These are phyloP conservation scores for Cyphellophora attinorum DNA, from an alignment of 2,329 filamentous ascomycete genomes.

Conservation along the genomic window DNA sequence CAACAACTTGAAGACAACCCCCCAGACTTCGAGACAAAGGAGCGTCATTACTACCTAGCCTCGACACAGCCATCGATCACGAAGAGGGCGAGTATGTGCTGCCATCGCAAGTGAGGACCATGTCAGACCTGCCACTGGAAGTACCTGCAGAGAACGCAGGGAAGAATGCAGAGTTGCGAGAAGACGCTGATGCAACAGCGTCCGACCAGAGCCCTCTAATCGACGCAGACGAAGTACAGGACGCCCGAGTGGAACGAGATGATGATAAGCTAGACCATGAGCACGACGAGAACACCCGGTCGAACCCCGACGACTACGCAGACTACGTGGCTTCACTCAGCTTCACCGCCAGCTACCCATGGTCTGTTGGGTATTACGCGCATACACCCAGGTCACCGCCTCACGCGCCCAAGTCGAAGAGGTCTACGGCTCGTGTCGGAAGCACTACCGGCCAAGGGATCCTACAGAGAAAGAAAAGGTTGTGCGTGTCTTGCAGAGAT, in stretches of 20 bases:
- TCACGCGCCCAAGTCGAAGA: conserved; percentile 14
- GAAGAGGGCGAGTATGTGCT: conserved; percentile 19
- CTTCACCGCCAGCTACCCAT: conserved; percentile 5
- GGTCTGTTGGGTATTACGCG: conserved; percentile 18
- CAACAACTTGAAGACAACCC: no score
- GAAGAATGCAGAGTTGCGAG: no score
- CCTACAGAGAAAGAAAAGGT: conserved; percentile 16
- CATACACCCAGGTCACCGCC: conserved; percentile 14
- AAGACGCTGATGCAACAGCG: no score
- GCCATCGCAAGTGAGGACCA: conserved; percentile 11
- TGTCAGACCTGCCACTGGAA: not conserved
- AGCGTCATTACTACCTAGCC: no score
- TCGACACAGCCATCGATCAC: no score
- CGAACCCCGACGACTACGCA: not conserved
- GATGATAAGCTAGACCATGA: conserved; percentile 2
- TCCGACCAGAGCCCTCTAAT: not conserved
- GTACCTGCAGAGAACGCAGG: no score
- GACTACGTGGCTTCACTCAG: not conserved
- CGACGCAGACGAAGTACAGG: not conserved
- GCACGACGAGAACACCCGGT: not conserved
- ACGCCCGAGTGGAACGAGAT: not conserved
- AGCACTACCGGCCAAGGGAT: conserved; percentile 16
- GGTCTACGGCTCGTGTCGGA: conserved; percentile 14
- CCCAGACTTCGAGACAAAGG: no score
- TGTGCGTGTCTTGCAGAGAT: conserved; percentile 14